Evolutionary conservation across 805 yeast genomes (phyloP), one percentile per base, ranked within the genome.

Genomic region (Candida railenensis): DNA sequence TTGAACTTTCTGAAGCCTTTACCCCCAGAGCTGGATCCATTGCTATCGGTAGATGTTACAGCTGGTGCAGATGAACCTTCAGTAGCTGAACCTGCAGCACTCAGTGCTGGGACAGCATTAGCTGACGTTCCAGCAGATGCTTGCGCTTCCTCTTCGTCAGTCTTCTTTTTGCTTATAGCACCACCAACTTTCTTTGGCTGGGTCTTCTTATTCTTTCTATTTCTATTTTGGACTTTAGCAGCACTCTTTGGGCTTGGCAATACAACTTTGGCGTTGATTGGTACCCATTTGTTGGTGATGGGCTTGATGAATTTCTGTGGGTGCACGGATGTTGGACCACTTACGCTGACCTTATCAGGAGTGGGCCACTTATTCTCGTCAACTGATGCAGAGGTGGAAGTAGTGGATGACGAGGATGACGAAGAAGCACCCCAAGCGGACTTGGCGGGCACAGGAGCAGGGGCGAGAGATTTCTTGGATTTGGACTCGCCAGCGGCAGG

Each of bases 341-440:
- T 46, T 54, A 51, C 33, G 30, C 30, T 25, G 40, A 46, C 59
- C 51, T 65, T 63, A 47, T 68, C 69, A 3, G 76, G 74, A 11
- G 75, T 67, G 15, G 77, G 76, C 74, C 76, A 71, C 52, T 69
- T 71, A 46, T 57, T 61, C 45, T 69, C 76, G 53, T 71, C 76
- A 22, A 71, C 74, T 19, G 54, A 46, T 25, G 52, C 34, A 11
- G 53, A 33, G 16, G 46, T 19, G 11, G 42, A 18, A 11, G 55
- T 40, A n/a, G 50, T 42, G 22, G 52, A 44, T n/a, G 51, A 32
- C 14, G 37, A n/a, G 14, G 37, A n/a, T n/a, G 30, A 25, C 4
- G 63, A 44, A 12, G 64, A 43, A 12, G 61, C 44, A 15, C 73
- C 74, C 77, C 77, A 72, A 7, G 66, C 77, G 14, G 73, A 66